Percentiles rank a stretch among this genome's conserved stretches.
Evolutionary conservation across 768 basidiomycete species (phyloP).

Genomic region (Boletus rubropictus): DNA sequence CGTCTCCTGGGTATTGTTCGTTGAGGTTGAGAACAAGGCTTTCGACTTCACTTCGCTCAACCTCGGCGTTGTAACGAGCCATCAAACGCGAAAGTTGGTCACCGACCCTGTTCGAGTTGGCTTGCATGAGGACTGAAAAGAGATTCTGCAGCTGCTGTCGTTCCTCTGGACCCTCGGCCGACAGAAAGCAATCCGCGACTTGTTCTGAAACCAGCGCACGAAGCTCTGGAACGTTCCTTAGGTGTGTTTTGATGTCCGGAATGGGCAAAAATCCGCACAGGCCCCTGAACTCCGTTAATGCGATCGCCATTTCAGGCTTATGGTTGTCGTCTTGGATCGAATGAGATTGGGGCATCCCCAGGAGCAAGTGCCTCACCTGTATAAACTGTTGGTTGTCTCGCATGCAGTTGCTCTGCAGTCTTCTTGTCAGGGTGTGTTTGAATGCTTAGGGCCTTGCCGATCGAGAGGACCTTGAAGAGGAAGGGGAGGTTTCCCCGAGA

Average conservation of each 20-base stretch:
- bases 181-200: conserved; percentile 49
- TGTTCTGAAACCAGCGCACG: conserved; percentile 57
- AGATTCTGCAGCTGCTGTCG: conserved; percentile 59
- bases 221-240: conserved; percentile 72
- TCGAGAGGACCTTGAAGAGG: conserved; percentile 87
- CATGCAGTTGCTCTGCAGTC: conserved; percentile 67
- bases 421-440: conserved; percentile 89
- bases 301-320: conserved; percentile 99
- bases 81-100: conserved; percentile 54
- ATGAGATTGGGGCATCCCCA: conserved; percentile 5
- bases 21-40: conserved; percentile 60
- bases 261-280: conserved; percentile 93
- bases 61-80: conserved; percentile 50
- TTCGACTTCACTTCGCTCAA: conserved; percentile 43
- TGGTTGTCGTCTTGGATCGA: conserved; percentile 78
- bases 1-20: conserved; percentile 82
- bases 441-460: conserved; percentile 84
- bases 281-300: conserved; percentile 83
- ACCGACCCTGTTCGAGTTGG: conserved; percentile 49
- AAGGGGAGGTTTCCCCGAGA: conserved; percentile 74
- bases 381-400: conserved; percentile 74
- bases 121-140: conserved; percentile 82
- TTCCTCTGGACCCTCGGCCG: conserved; percentile 31
- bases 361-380: conserved; percentile 55
- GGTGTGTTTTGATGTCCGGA: conserved; percentile 57